Evolutionary conservation across 345 rosid genomes (phyloP).

Genomic region (Sonneratia alba): DNA sequence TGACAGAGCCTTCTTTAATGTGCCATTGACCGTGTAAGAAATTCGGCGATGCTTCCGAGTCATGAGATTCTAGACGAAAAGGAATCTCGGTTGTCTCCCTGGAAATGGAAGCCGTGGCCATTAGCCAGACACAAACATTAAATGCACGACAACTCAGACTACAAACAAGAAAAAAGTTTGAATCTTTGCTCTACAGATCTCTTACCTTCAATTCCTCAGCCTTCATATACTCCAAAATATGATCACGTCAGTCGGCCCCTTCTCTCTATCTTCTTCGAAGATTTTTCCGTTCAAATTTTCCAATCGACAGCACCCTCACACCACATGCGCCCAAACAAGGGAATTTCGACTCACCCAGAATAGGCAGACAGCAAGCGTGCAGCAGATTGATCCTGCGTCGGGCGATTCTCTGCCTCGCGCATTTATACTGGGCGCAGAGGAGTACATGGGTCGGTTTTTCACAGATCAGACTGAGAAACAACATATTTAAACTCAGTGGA

Average conservation of each 20-base stretch:
- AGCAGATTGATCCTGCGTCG: not conserved
- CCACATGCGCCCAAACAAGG: not conserved
- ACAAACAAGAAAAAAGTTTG: too few species aligned
- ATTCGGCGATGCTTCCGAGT: not conserved
- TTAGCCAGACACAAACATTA: not conserved
- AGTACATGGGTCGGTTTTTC: too few species aligned
- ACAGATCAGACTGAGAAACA: too few species aligned
- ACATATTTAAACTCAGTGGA: too few species aligned
- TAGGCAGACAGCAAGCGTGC: not conserved
- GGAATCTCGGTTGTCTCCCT: not conserved
- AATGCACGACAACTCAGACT: not conserved
- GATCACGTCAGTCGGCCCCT: too few species aligned
- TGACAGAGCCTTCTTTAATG: not conserved
- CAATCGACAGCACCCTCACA: too few species aligned
- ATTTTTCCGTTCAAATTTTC: too few species aligned
- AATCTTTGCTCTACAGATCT: too few species aligned
- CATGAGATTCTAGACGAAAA: not conserved
- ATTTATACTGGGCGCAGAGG: too few species aligned
- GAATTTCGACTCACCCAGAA: not conserved
- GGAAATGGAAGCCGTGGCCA: not conserved
- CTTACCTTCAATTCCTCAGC: too few species aligned
- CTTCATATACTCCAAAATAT: too few species aligned
- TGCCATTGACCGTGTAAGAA: not conserved
- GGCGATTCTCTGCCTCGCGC: not conserved
- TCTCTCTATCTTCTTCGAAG: too few species aligned